Conservation (phyloP, 2,329 filamentous ascomycete genomes). For the Colletotrichum salicis region DNA sequence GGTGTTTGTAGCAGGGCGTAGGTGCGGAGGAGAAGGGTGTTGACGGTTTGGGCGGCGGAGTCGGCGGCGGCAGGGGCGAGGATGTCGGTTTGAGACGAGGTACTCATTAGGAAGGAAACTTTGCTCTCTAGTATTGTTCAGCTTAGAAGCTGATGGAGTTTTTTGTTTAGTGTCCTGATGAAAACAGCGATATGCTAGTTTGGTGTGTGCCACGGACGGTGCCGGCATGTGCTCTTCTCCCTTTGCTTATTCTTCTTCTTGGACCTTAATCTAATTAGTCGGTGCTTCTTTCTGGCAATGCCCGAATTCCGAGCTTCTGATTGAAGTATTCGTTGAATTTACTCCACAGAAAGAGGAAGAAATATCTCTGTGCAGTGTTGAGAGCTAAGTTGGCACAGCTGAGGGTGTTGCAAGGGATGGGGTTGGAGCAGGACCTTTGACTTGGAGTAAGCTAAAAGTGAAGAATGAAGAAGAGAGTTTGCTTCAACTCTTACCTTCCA, state of each 20-base stretch:
- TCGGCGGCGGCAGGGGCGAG: slow-evolving; percentile 30
- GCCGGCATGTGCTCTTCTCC: not conserved
- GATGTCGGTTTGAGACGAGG: slow-evolving; percentile 26
- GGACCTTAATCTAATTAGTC: not conserved
- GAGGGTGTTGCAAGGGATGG: not conserved
- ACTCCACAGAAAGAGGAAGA: not conserved
- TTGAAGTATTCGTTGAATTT: not conserved
- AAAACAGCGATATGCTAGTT: slow-evolving; percentile 9
- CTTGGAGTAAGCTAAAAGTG: not conserved
- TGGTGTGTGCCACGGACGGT: not conserved
- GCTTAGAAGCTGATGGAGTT: not conserved
- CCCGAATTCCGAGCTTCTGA: not conserved
- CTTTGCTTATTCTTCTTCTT: not conserved
- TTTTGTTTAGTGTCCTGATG: not conserved
- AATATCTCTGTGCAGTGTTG: not conserved
- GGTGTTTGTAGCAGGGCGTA: slow-evolving; percentile 30
- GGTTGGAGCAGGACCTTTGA: slow-evolving; percentile 8
- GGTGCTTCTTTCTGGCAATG: not conserved
- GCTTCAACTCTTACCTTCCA: not conserved
- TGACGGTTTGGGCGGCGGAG: slow-evolving; percentile 33
- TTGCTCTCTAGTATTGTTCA: slow-evolving; percentile 15
- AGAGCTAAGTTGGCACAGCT: not conserved
- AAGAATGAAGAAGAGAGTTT: slow-evolving; percentile 5
- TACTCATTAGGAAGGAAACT: slow-evolving; percentile 21
- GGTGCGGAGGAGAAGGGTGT: slow-evolving; percentile 33